These are phyloP conservation scores for Aspergillus taichungensis DNA, from an alignment of 495 filamentous ascomycete genomes.

Conservation along the genomic window DNA sequence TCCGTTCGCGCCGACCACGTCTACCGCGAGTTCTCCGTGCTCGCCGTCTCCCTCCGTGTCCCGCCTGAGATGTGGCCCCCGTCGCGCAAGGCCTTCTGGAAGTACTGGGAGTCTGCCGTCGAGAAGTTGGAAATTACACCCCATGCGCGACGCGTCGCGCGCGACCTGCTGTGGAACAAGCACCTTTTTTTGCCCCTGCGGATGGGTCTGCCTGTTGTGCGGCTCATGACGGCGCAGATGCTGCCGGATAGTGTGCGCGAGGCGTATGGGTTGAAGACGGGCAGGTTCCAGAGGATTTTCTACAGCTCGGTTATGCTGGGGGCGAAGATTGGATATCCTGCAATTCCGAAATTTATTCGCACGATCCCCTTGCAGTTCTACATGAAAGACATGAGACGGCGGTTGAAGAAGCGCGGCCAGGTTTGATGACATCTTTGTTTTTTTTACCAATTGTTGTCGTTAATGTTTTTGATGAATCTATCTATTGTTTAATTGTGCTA, in stretches of 20 bases:
- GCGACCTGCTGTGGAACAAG: conserved; percentile 18
- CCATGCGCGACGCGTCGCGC: conserved; percentile 20
- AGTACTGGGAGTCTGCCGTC: conserved; percentile 22
- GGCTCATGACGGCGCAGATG: conserved; percentile 20
- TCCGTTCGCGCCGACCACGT: conserved; percentile 3
- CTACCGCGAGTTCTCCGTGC: conserved; percentile 27
- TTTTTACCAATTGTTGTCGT: too few relatives aligned
- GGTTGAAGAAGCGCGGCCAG: conserved; percentile 2
- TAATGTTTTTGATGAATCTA: too few relatives aligned
- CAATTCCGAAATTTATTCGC: conserved; percentile 15
- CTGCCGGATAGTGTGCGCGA: conserved; percentile 19
- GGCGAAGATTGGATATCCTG: conserved; percentile 15
- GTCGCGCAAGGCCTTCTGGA: conserved; percentile 23
- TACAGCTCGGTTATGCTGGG: conserved; percentile 14
- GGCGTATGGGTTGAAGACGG: conserved; percentile 15
- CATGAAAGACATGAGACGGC: conserved; percentile 24
- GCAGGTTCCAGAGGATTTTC: conserved; percentile 1
- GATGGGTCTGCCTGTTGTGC: conserved; percentile 13
- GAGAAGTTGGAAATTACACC: conserved; percentile 16
- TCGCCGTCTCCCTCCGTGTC: conserved; percentile 25
- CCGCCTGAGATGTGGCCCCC: conserved; percentile 27
- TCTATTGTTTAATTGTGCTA: too few relatives aligned
- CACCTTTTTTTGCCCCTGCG: conserved; percentile 10
- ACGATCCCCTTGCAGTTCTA: conserved; percentile 23
- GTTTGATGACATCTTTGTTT: too few relatives aligned